A percentile compares a stretch with the other conserved stretches of the same genome.
Conservation (phyloP, 495 filamentous ascomycete genomes). For the Penicillium turbatum region DNA sequence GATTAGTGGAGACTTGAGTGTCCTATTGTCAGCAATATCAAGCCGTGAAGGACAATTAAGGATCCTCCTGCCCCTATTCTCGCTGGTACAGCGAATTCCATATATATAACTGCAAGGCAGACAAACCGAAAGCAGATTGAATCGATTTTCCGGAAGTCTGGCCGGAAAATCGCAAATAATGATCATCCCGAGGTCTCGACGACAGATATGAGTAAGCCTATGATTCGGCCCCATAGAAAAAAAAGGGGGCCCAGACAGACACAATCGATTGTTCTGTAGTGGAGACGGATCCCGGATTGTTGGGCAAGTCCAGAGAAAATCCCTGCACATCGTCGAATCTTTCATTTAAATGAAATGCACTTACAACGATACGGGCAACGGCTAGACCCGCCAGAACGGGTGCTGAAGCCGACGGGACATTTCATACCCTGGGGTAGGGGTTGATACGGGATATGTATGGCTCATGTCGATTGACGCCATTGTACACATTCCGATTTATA, state of each 20-base stretch:
- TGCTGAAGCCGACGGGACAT: not conserved
- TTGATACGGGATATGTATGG: not conserved
- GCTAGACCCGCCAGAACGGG: conserved; percentile 1
- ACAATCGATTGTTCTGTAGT: conserved; percentile 2
- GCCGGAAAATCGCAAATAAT: conserved; percentile 3
- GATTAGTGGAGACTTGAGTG: not conserved
- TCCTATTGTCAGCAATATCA: not conserved
- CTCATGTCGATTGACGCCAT: not conserved
- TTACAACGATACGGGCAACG: not conserved
- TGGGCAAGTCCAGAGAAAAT: not conserved
- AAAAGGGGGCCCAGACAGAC: conserved; percentile 13
- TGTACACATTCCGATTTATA: not conserved
- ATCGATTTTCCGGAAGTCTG: not conserved
- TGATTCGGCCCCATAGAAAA: not conserved
- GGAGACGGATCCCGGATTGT: conserved; percentile 1
- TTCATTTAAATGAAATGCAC: conserved; percentile 3
- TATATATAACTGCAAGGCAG: not conserved
- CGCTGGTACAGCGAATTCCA: no score
- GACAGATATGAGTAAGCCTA: not conserved
- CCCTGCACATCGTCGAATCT: not conserved
- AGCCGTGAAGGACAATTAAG: no score
- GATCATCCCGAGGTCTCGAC: conserved; percentile 8
- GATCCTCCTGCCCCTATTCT: not conserved
- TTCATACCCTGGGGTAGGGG: not conserved
- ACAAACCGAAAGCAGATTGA: not conserved